Evolutionary conservation across 2,329 filamentous ascomycete species (phyloP).

Genomic region (Alternaria gaisen): DNA sequence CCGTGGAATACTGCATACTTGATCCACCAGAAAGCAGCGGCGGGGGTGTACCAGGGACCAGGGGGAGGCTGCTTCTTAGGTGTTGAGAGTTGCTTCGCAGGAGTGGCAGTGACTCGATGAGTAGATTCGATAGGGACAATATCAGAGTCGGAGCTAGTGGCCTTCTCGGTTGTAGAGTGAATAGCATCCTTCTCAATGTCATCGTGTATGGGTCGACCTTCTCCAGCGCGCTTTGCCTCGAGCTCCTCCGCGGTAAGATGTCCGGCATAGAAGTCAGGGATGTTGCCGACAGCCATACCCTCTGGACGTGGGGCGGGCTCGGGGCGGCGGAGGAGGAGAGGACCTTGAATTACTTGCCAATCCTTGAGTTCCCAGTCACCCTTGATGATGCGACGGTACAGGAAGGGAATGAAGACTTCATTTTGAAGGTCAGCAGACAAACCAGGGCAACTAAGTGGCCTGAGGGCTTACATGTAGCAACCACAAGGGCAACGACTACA

Average conservation of each 20-base stretch:
- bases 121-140: slow-evolving; percentile 24
- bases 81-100: slow-evolving; percentile 19
- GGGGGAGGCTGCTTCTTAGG: slow-evolving; percentile 40
- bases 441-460: no score
- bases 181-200: slow-evolving; percentile 38
- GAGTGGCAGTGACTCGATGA: neutral
- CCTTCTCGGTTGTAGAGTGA: slow-evolving; percentile 14
- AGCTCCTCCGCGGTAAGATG: slow-evolving; percentile 65
- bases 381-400: slow-evolving; percentile 66
- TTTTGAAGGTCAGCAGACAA: neutral
- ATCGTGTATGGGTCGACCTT: slow-evolving; percentile 24
- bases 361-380: slow-evolving; percentile 68
- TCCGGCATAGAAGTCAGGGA: slow-evolving; percentile 66
- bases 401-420: slow-evolving; percentile 65
- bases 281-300: slow-evolving; percentile 46
- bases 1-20: slow-evolving; percentile 61
- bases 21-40: slow-evolving; percentile 57
- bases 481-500: slow-evolving; percentile 59
- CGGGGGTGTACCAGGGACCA: slow-evolving; percentile 55
- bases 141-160: slow-evolving; percentile 28
- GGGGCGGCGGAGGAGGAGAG: slow-evolving; percentile 59
- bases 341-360: slow-evolving; percentile 64
- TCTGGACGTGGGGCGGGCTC: slow-evolving; percentile 54
- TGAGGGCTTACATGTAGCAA: slow-evolving; percentile 50
- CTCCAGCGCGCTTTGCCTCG: slow-evolving; percentile 38